phyloP scores from a whole-genome alignment of 208 protist species.

The Wallacemonas sp. region DNA sequence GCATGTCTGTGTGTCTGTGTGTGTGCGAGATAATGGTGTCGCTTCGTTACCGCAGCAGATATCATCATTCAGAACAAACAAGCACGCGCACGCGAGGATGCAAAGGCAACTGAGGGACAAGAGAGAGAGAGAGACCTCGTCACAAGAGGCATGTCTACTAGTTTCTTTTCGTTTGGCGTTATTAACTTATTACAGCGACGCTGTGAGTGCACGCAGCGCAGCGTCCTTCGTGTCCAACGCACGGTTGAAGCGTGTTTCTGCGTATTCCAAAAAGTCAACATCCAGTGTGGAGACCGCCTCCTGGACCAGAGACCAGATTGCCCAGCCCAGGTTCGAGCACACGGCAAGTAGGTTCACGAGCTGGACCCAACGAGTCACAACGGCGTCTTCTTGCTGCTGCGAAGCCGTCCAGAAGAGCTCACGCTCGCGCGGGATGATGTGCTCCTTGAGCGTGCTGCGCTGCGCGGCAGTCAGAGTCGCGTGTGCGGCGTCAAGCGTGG shows the following conservation, averaged over 20 bases:
- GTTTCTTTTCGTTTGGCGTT: no score
- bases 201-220: background rate
- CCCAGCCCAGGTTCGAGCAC: constrained; percentile 83
- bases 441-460: constrained; percentile 7
- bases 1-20: no score
- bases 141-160: no score
- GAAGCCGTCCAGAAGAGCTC: constrained; percentile 47
- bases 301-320: constrained; percentile 88
- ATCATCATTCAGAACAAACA: no score
- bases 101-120: background rate
- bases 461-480: constrained; percentile 13
- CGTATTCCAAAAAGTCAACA: constrained; percentile 88
- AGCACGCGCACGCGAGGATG: no score
- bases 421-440: constrained; percentile 46
- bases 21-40: no score
- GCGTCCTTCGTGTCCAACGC: constrained; percentile 64
- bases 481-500: constrained; percentile 33
- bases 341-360: constrained; percentile 80
- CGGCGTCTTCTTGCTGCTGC: constrained; percentile 26
- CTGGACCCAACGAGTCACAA: constrained; percentile 40
- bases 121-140: background rate
- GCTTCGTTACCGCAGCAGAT: no score
- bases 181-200: no score
- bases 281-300: constrained; percentile 85
- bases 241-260: constrained; percentile 56